These are phyloP conservation scores for Pogostemon cablin DNA, from an alignment of 257 asterid genomes.

Conservation along the genomic window DNA sequence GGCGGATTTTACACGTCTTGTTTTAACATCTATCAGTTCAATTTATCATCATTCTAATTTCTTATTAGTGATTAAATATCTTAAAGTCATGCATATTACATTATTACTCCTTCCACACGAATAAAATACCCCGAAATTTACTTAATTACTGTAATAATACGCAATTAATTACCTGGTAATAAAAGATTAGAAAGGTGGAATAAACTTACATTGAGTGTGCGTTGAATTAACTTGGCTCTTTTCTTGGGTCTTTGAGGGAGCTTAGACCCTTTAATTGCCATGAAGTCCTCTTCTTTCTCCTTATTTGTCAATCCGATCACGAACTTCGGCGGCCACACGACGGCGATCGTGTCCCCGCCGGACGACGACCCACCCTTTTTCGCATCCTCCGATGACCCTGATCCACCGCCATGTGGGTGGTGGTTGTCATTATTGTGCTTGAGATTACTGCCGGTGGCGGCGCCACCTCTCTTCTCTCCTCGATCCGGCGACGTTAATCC, in stretches of 20 bases:
- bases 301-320: conserved; percentile 80
- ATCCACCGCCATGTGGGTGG: conserved; percentile 49
- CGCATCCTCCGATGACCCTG: conserved; percentile 76
- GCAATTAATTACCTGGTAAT: too few relatives aligned
- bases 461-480: conserved; percentile 44
- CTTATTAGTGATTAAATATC: too few relatives aligned
- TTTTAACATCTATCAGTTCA: too few relatives aligned
- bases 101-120: too few relatives aligned
- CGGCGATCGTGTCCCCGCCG: conserved; percentile 62
- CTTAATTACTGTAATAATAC: too few relatives aligned
- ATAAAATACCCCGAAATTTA: too few relatives aligned
- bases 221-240: conserved; percentile 82
- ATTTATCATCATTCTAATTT: too few relatives aligned
- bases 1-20: too few relatives aligned
- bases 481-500: conserved; percentile 47
- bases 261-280: conserved; percentile 90
- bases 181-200: not conserved
- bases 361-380: conserved; percentile 69
- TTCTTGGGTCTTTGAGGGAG: conserved; percentile 97
- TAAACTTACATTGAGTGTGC: conserved; percentile 84
- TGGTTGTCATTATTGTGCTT: conserved; percentile 37
- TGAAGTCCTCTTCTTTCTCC: conserved; percentile 93
- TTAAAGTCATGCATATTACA: too few relatives aligned
- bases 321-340: conserved; percentile 84
- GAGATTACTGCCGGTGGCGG: conserved; percentile 28